These are phyloP conservation scores for Juglanconis sp. DNA, from an alignment of 2,329 filamentous ascomycete genomes.

Conservation along the genomic window DNA sequence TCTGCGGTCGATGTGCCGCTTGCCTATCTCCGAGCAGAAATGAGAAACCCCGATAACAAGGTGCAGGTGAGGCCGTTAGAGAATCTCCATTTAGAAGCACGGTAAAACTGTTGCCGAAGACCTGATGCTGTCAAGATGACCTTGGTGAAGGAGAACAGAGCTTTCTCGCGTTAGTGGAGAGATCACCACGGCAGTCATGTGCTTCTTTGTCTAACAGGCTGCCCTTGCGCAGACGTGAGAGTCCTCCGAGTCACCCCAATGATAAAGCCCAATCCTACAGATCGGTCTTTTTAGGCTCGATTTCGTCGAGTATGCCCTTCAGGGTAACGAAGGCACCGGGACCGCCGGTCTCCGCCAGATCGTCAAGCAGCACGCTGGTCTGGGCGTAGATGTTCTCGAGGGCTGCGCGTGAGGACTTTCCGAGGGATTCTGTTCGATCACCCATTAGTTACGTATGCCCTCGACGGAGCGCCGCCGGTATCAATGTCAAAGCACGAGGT, in stretches of 20 bases:
- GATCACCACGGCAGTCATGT: background rate
- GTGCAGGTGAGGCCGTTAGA: background rate
- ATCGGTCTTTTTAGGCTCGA: conserved; percentile 36
- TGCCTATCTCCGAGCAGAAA: too few relatives aligned
- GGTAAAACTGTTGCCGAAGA: conserved; percentile 4
- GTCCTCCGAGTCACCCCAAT: too few relatives aligned
- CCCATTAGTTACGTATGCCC: background rate
- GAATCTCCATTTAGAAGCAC: background rate
- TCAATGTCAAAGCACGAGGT: background rate
- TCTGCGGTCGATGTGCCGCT: too few relatives aligned
- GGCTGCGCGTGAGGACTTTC: conserved; percentile 82
- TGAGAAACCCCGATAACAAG: too few relatives aligned
- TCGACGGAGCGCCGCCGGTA: too few relatives aligned
- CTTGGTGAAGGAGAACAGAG: too few relatives aligned
- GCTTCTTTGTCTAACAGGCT: background rate
- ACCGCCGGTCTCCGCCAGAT: conserved; percentile 75
- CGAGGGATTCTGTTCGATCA: conserved; percentile 67
- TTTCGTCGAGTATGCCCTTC: conserved; percentile 45
- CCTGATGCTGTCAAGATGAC: too few relatives aligned
- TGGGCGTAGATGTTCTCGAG: conserved; percentile 84
- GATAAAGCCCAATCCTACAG: conserved; percentile 23
- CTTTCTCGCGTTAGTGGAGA: too few relatives aligned
- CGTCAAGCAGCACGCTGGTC: conserved; percentile 80
- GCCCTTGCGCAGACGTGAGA: background rate
- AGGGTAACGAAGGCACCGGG: conserved; percentile 76